Evolutionary conservation across 306 rosid species (phyloP).

Genomic region (Lathyrus sativus): DNA sequence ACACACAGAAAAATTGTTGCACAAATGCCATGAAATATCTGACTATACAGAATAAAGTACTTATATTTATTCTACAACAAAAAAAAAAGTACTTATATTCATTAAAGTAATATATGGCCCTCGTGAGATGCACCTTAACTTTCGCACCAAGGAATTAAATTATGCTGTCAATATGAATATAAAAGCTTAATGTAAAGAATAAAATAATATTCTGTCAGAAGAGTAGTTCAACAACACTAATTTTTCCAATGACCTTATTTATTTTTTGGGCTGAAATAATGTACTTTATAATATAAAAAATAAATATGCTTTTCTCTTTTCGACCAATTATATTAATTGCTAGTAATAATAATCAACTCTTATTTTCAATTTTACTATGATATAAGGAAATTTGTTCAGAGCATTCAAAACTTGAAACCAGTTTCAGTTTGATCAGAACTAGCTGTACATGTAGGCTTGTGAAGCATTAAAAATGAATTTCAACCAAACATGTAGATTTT

Average conservation of each 20-base stretch:
- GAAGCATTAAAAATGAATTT: not conserved
- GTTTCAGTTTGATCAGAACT: conserved; percentile 16
- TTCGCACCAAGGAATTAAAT: conserved; percentile 60
- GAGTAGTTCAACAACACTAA: conserved; percentile 37
- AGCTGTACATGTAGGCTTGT: conserved; percentile 29
- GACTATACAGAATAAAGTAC: conserved; percentile 47
- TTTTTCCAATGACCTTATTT: conserved; percentile 24
- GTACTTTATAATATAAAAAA: conserved; percentile 16
- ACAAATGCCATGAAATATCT: conserved; percentile 48
- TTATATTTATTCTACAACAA: not conserved
- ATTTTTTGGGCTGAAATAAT: not conserved
- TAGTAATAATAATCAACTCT: too few relatives aligned
- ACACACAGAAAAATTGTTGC: conserved; percentile 21
- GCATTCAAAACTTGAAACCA: conserved; percentile 26
- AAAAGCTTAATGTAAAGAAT: conserved; percentile 23
- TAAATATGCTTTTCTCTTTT: conserved; percentile 36
- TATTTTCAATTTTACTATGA: not conserved
- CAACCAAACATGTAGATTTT: conserved; percentile 26
- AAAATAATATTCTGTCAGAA: conserved; percentile 46
- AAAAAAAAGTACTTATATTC: conserved; percentile 32
- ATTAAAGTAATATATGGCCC: conserved; percentile 44
- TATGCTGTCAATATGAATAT: conserved; percentile 41
- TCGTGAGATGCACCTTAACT: conserved; percentile 71
- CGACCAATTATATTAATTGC: conserved; percentile 36
- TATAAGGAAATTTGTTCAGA: conserved; percentile 2